A percentile compares a stretch with the other conserved stretches of the same genome.
Evolutionary conservation across 495 filamentous ascomycete species (phyloP).

Genomic region (Cetradonia linearis): DNA sequence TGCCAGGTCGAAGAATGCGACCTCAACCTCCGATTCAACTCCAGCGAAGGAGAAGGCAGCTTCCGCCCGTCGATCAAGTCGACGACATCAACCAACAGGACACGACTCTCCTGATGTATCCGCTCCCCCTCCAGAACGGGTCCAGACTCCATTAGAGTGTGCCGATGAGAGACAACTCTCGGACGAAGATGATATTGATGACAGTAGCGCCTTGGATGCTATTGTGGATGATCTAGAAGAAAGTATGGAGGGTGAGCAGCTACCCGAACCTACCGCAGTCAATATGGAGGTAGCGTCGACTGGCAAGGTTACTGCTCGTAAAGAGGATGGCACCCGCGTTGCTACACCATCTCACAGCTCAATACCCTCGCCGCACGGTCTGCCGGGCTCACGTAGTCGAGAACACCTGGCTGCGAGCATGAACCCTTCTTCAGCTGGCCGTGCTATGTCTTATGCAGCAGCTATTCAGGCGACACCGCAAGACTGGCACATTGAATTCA

Average conservation of each 20-base stretch:
- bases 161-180: constrained; percentile 80
- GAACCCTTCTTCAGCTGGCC: constrained; percentile 33
- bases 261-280: constrained; percentile 74
- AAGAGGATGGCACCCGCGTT: constrained; percentile 87
- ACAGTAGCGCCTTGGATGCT: constrained; percentile 63
- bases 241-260: constrained; percentile 64
- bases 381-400: constrained; percentile 33
- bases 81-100: constrained; percentile 42
- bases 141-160: constrained; percentile 65
- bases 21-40: constrained; percentile 24
- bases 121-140: constrained; percentile 34
- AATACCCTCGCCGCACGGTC: constrained; percentile 31
- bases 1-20: constrained; percentile 29
- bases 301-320: constrained; percentile 90
- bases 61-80: constrained; percentile 42
- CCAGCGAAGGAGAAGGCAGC: constrained; percentile 37
- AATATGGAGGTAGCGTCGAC: constrained; percentile 85
- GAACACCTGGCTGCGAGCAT: constrained; percentile 39
- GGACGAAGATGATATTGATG: constrained; percentile 66
- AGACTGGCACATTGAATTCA: constrained; percentile 98
- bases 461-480: constrained; percentile 70
- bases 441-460: constrained; percentile 66
- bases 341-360: constrained; percentile 70
- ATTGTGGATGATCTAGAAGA: constrained; percentile 88
- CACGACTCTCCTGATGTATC: constrained; percentile 40